phyloP scores from a whole-genome alignment of 2,329 filamentous ascomycete genomes.

The Hypoxylon sp. region DNA sequence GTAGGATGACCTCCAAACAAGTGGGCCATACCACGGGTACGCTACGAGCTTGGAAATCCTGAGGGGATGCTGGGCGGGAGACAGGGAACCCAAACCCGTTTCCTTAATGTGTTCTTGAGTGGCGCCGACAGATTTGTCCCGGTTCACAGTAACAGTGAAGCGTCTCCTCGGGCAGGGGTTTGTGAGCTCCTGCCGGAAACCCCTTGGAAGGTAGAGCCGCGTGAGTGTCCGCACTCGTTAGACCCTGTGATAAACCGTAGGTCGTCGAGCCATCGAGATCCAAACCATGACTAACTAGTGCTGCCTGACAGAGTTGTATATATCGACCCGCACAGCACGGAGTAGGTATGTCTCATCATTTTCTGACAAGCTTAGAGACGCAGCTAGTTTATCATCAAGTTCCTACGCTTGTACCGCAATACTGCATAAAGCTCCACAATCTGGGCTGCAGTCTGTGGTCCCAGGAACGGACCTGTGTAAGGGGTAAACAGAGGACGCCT shows the following conservation, averaged over 20 bases:
- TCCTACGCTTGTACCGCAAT: conserved; percentile 30
- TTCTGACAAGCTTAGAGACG: conserved; percentile 23
- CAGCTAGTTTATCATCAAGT: conserved; percentile 12
- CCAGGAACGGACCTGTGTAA: conserved; percentile 38
- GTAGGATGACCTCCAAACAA: conserved; percentile 40
- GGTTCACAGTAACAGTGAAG: conserved; percentile 39
- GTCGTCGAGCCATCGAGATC: conserved; percentile 30
- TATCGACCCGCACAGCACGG: conserved; percentile 27
- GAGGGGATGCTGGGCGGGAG: conserved; percentile 37
- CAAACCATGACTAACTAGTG: conserved; percentile 33
- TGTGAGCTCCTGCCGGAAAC: conserved; percentile 37
- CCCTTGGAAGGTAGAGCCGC: conserved; percentile 41
- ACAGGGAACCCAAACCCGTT: conserved; percentile 39
- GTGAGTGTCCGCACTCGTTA: conserved; percentile 28
- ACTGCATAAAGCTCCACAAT: conserved; percentile 37
- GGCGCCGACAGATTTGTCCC: conserved; percentile 41
- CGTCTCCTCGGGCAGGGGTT: conserved; percentile 39
- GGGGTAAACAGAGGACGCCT: conserved; percentile 36
- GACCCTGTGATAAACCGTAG: conserved; percentile 40
- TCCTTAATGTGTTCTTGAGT: conserved; percentile 40
- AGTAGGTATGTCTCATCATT: conserved; percentile 24
- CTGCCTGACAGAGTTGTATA: conserved; percentile 42
- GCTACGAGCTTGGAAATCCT: conserved; percentile 29
- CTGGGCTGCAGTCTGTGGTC: conserved; percentile 39
- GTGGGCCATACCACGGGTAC: conserved; percentile 41